phyloP scores from a whole-genome alignment of 2,329 filamentous ascomycete species.

The Gaeumannomyces tritici region DNA sequence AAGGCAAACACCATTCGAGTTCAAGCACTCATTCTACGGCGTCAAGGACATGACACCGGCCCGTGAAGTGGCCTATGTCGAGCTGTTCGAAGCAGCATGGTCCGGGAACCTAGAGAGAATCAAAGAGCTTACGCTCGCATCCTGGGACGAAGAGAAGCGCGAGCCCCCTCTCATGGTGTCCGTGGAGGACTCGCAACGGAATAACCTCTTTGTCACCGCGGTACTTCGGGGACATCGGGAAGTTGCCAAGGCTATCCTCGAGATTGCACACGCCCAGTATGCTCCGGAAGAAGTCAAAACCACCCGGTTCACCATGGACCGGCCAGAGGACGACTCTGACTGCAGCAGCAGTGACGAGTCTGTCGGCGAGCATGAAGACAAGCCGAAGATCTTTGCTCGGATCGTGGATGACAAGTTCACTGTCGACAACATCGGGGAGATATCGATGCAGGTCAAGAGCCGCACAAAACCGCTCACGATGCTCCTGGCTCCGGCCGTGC shows the following conservation, averaged over 20 bases:
- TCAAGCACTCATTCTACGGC: slow-evolving; percentile 39
- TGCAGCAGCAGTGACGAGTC: slow-evolving; percentile 13
- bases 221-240: slow-evolving; percentile 55
- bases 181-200: slow-evolving; percentile 36
- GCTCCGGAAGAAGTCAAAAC: slow-evolving; percentile 42
- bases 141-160: slow-evolving; percentile 44
- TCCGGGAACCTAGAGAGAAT: slow-evolving; percentile 55
- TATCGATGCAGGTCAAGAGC: slow-evolving; percentile 60
- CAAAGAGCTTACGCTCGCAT: slow-evolving; percentile 51
- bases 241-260: slow-evolving; percentile 55
- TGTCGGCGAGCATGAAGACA: slow-evolving; percentile 21
- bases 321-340: slow-evolving; percentile 24
- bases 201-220: slow-evolving; percentile 59
- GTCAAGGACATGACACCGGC: slow-evolving; percentile 46
- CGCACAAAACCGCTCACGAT: slow-evolving; percentile 43
- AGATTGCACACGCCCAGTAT: slow-evolving; percentile 63
- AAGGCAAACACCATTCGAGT: slow-evolving; percentile 27
- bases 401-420: slow-evolving; percentile 61
- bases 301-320: slow-evolving; percentile 36
- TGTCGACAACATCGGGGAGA: slow-evolving; percentile 64
- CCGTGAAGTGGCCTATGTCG: slow-evolving; percentile 49
- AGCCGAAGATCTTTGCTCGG: slow-evolving; percentile 38
- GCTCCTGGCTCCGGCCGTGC: slow-evolving; percentile 25
- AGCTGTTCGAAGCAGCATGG: slow-evolving; percentile 69
- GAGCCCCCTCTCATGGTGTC: slow-evolving; percentile 56